Conservation (phyloP, 495 filamentous ascomycete species). For the Lasiosphaeriaceae sp. region DNA sequence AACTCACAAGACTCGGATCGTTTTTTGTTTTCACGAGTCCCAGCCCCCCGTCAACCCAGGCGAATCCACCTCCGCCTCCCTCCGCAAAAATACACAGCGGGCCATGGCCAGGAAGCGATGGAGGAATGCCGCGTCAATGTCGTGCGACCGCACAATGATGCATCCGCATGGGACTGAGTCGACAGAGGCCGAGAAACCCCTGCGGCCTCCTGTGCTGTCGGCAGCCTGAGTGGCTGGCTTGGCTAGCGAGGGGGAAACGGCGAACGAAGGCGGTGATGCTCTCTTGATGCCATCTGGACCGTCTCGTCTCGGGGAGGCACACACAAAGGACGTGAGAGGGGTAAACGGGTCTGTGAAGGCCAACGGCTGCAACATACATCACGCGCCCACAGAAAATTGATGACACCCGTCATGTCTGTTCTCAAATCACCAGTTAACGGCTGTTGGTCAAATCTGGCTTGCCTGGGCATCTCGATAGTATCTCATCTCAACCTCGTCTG, state of each 20-base stretch:
- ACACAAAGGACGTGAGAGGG: neutral
- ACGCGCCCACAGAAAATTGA: conserved; percentile 22
- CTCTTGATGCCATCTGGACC: neutral
- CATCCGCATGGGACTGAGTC: conserved; percentile 9
- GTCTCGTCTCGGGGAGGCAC: neutral
- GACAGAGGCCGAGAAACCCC: conserved; percentile 9
- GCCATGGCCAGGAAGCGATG: neutral
- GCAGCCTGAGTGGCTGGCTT: conserved; percentile 7
- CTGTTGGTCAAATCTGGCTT: neutral
- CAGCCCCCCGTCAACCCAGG: conserved; percentile 4
- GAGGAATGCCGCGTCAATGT: conserved; percentile 21
- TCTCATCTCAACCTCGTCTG: no score
- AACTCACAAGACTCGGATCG: neutral
- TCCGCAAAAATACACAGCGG: conserved; percentile 1
- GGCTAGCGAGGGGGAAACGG: neutral
- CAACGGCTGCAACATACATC: conserved; percentile 25
- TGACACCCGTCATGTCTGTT: conserved; percentile 11
- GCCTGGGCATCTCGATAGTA: neutral
- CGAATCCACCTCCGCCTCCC: neutral
- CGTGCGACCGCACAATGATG: conserved; percentile 21
- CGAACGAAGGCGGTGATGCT: neutral
- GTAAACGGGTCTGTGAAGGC: conserved; percentile 15
- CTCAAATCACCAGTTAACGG: conserved; percentile 1
- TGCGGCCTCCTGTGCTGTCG: conserved; percentile 1
- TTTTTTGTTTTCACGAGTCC: neutral